Evolutionary conservation across 2,329 filamentous ascomycete genomes (phyloP).

Genomic region (Tolypocladium inflatum): DNA sequence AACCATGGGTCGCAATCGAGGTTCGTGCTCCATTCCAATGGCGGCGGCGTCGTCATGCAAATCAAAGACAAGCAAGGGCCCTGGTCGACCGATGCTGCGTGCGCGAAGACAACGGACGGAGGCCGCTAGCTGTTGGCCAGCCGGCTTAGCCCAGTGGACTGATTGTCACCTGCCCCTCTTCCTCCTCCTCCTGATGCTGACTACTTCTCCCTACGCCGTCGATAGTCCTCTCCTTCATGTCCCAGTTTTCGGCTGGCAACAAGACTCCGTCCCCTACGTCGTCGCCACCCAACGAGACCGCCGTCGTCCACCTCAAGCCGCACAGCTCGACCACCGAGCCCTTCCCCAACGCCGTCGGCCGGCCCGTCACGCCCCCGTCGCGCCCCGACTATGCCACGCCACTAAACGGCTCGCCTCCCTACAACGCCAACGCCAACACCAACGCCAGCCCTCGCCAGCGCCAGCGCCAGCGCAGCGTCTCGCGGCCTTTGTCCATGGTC

Average conservation of each 20-base stretch:
- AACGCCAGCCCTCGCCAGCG: conserved; percentile 15
- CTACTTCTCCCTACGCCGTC: neutral
- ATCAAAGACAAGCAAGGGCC: conserved; percentile 4
- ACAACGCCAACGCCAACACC: conserved; percentile 18
- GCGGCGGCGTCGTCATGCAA: neutral
- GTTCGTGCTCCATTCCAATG: conserved; percentile 28
- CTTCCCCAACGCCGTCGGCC: conserved; percentile 23
- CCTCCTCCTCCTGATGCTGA: neutral
- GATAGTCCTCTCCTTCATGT: conserved; percentile 82
- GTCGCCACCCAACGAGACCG: conserved; percentile 30
- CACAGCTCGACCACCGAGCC: conserved; percentile 17
- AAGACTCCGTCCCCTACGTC: conserved; percentile 35
- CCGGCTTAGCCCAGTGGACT: neutral
- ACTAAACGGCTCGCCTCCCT: conserved; percentile 28
- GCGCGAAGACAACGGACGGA: neutral
- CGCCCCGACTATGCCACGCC: conserved; percentile 32
- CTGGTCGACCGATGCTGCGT: neutral
- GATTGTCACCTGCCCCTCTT: neutral
- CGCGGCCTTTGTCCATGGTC: conserved; percentile 76
- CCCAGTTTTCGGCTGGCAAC: conserved; percentile 55
- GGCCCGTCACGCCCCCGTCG: conserved; percentile 28
- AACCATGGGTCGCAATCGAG: conserved; percentile 46
- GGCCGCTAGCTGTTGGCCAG: neutral
- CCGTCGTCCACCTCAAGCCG: conserved; percentile 19
- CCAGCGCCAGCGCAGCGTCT: conserved; percentile 37